phyloP scores from a whole-genome alignment of 1,284 basidiomycete species.

The Thelephora terrestris region DNA sequence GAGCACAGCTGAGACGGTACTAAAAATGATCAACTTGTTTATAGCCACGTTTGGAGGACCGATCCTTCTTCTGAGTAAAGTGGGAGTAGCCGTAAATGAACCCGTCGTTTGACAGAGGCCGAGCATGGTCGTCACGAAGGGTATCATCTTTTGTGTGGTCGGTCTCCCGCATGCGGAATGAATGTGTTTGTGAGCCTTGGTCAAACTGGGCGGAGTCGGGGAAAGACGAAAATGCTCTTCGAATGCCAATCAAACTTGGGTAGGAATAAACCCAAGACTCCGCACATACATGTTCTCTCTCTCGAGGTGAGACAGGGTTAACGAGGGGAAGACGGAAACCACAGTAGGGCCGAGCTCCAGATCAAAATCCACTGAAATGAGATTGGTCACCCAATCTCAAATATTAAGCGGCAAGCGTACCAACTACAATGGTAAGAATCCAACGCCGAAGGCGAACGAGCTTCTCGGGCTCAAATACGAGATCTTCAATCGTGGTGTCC shows the following conservation, averaged over 20 bases:
- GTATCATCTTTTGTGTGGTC: slow-evolving; percentile 16
- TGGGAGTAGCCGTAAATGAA: slow-evolving; percentile 80
- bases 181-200: slow-evolving; percentile 63
- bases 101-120: slow-evolving; percentile 42
- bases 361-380: slow-evolving; percentile 70
- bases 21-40: slow-evolving; percentile 51
- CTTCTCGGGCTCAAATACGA: slow-evolving; percentile 37
- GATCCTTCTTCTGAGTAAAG: slow-evolving; percentile 68
- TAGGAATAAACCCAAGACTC: slow-evolving; percentile 9
- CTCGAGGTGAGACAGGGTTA: slow-evolving; percentile 53
- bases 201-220: slow-evolving; percentile 84
- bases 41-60: slow-evolving; percentile 71
- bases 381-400: slow-evolving; percentile 6
- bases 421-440: slow-evolving; percentile 73
- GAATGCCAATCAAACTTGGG: slow-evolving; percentile 8
- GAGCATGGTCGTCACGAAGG: slow-evolving; percentile 20
- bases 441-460: slow-evolving; percentile 53
- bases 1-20: background rate
- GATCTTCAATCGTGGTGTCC: slow-evolving; percentile 14
- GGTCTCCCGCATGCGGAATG: slow-evolving; percentile 56
- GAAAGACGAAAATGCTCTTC: slow-evolving; percentile 88
- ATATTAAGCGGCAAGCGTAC: slow-evolving; percentile 26
- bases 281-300: slow-evolving; percentile 72
- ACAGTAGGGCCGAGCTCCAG: slow-evolving; percentile 81
- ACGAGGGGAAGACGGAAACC: slow-evolving; percentile 57